Percentiles rank a stretch among this genome's conserved stretches.
phyloP scores from a whole-genome alignment of 495 filamentous ascomycete genomes.

The Neohortaea acidophila region DNA sequence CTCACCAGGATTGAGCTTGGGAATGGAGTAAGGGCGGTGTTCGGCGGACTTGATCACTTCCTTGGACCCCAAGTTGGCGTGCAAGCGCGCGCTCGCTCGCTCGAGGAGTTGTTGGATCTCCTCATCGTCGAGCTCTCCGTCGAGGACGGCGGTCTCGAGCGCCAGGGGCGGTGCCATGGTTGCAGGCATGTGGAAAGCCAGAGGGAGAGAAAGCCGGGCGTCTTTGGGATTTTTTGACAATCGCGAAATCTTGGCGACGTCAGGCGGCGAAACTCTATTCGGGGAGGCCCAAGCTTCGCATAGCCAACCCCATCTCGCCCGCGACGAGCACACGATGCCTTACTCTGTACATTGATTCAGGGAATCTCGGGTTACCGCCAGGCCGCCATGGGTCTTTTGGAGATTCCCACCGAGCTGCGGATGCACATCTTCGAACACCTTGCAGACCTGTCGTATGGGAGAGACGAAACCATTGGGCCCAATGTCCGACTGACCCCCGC shows the following conservation, averaged over 20 bases:
- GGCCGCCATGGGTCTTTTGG: conserved; percentile 8
- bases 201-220: too few species aligned
- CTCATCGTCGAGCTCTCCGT: conserved; percentile 42
- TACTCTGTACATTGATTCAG: too few species aligned
- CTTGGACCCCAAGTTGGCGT: conserved; percentile 17
- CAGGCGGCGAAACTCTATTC: too few species aligned
- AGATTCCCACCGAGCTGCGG: conserved; percentile 8
- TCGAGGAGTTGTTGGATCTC: conserved; percentile 47
- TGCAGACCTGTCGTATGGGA: neutral
- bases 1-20: conserved; percentile 29
- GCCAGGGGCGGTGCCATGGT: neutral
- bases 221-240: too few species aligned
- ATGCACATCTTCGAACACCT: conserved; percentile 8
- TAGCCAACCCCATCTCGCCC: too few species aligned
- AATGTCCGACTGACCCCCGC: conserved; percentile 3
- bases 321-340: too few species aligned
- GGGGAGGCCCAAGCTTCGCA: too few species aligned
- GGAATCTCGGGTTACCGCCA: too few species aligned
- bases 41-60: neutral
- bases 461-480: conserved; percentile 2
- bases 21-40: conserved; percentile 21
- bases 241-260: too few species aligned
- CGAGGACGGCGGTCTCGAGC: conserved; percentile 3
- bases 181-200: too few species aligned
- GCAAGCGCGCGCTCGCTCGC: conserved; percentile 48